Evolutionary conservation across 1,284 basidiomycete genomes (phyloP).

Genomic region (Boletellus dicymbophilus): DNA sequence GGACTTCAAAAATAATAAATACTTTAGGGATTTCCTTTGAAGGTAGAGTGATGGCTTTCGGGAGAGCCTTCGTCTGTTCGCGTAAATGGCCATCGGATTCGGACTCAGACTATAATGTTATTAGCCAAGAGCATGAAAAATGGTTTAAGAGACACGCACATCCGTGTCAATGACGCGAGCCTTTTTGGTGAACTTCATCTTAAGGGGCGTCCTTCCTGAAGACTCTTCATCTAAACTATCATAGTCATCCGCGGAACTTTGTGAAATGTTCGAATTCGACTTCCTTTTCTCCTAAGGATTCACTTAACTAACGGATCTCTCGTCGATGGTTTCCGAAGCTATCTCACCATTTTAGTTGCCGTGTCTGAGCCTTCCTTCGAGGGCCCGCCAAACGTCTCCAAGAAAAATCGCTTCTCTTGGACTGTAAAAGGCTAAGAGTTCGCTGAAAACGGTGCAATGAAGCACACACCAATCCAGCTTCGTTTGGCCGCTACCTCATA

Average conservation of each 20-base stretch:
- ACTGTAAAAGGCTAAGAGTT: conserved; percentile 21
- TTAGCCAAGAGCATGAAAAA: neutral
- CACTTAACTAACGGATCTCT: conserved; percentile 8
- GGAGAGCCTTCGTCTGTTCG: conserved; percentile 6
- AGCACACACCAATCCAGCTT: conserved; percentile 52
- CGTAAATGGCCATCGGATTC: conserved; percentile 8
- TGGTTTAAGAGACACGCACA: conserved; percentile 10
- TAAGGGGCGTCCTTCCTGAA: neutral
- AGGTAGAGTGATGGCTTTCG: conserved; percentile 1
- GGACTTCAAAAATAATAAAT: neutral
- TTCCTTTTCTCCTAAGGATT: conserved; percentile 16
- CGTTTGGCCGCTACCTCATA: conserved; percentile 40
- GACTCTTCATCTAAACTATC: conserved; percentile 8
- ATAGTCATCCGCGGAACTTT: conserved; percentile 9
- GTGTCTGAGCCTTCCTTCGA: conserved; percentile 28
- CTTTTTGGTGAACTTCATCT: conserved; percentile 8
- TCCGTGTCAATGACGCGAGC: conserved; percentile 9
- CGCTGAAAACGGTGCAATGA: neutral
- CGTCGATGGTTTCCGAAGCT: conserved; percentile 7
- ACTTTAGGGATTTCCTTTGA: conserved; percentile 18
- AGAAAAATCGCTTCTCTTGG: conserved; percentile 46
- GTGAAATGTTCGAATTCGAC: conserved; percentile 14
- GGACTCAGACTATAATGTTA: conserved; percentile 20
- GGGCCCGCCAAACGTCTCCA: conserved; percentile 39
- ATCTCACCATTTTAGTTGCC: conserved; percentile 10